Evolutionary conservation across 768 basidiomycete species (phyloP).

Genomic region (Tricholoma matsutake): DNA sequence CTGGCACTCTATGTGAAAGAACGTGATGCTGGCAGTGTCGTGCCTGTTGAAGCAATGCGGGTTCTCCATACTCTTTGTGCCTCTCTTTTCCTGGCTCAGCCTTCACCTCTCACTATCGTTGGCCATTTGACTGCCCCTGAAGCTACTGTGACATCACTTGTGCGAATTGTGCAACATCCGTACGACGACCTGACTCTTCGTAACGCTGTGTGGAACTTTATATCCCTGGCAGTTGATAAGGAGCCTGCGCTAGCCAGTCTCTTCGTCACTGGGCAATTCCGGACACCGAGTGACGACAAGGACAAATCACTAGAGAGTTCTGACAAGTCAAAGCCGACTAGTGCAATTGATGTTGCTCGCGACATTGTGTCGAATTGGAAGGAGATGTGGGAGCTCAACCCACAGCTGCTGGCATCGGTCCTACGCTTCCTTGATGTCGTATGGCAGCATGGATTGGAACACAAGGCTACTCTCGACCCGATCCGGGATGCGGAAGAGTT

Average conservation of each 20-base stretch:
- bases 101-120: slow-evolving; percentile 69
- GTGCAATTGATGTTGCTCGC: slow-evolving; percentile 65
- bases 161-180: slow-evolving; percentile 73
- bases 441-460: slow-evolving; percentile 79
- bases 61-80: slow-evolving; percentile 66
- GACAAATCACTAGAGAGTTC: slow-evolving; percentile 23
- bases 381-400: slow-evolving; percentile 73
- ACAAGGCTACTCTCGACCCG: slow-evolving; percentile 54
- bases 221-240: slow-evolving; percentile 75
- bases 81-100: slow-evolving; percentile 57
- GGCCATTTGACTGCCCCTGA: slow-evolving; percentile 80
- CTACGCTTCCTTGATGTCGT: slow-evolving; percentile 74
- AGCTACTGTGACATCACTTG: slow-evolving; percentile 59
- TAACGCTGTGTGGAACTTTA: slow-evolving; percentile 80
- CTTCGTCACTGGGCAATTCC: slow-evolving; percentile 73
- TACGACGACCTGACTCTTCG: slow-evolving; percentile 74
- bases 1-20: slow-evolving; percentile 66
- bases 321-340: slow-evolving; percentile 38
- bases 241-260: slow-evolving; percentile 84
- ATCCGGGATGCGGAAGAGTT: slow-evolving; percentile 57
- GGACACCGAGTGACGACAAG: slow-evolving; percentile 41
- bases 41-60: slow-evolving; percentile 65
- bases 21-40: slow-evolving; percentile 53
- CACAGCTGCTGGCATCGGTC: slow-evolving; percentile 69
- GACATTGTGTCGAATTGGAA: slow-evolving; percentile 70